Base-by-base conservation (phyloP, 2,329 filamentous ascomycete species). In the Penicillium janthinellum region DNA sequence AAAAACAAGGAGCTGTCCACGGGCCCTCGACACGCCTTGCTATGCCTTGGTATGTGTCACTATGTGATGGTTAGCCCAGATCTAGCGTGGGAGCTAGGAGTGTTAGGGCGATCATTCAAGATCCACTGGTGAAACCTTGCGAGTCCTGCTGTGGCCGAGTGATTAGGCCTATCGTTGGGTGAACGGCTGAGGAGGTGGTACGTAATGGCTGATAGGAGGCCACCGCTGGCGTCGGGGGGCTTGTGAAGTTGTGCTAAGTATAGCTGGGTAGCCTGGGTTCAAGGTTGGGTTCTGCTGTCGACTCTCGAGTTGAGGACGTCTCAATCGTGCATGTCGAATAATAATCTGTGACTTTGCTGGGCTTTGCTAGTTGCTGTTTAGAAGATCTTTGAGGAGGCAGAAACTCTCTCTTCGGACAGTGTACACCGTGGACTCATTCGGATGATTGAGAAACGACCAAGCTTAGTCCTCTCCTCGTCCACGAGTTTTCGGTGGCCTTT, bases 91-190 rank as follows among this genome's bases (percentile, higher is more conserved):
- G 44, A 54, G 49, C 54, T 62, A 64, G 62, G 56, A 58, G 60
- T 39, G 37, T 64, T 67, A 62, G 64, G 56, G 57, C 60, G 62
- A 63, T 65, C 62, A 61, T 65, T 31, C n/a, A 41, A 54, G 58
- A 61, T 66, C 65, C 64, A 67, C 64, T 25, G 58, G 55, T 67
- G 64, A 68, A 64, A 68, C 66, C 67, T 61, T 65, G 51, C 61
- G 62, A 67, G 56, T 62, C 58, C 22, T 35, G 38, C 39, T 5
- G 31, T 38, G 48, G 37, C 17, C n/a, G 14, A 28, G 44, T 25
- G 14, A 47, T 47, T 47, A 31, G 44, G 22, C 44, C 44, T 31
- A 15, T 47, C 44, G 22, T 47, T 10, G 15, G n/a, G 3, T 41
- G 39, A 20, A 20, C 39, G 44, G 20, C 14, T 51, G 51, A 38